Evolutionary conservation across 768 basidiomycete species (phyloP), one percentile per base, ranked within the genome.

Genomic region (Boletus sensibilis): DNA sequence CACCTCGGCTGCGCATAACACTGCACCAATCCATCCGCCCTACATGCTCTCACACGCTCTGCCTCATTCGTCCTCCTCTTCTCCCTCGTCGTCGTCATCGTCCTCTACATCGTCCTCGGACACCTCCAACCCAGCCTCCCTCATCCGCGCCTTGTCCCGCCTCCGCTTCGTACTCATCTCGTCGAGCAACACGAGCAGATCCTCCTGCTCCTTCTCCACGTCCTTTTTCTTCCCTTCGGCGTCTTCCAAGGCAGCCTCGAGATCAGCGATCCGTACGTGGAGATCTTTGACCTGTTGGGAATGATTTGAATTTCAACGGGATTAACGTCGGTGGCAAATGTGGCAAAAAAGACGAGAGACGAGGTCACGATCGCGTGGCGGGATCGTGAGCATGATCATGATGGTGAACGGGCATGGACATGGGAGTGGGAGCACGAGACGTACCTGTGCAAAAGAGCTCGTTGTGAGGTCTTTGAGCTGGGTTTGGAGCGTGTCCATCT

Each of bases 151-250:
- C 76, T 98, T 98, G 68, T 98, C 97, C 62, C 77, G 78, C 75
- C 82, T 83, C 50, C 95, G 79, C 74, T 99, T 99, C 60, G 76
- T 82, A 43, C 85, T 90, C 58, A 97, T 77, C 74, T 98, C 97
- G 65, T 98, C 97, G 4, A 99, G 76, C 33, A 98, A 74, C 12
- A 99, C 95, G 21, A 99, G 77, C 46, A 98, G 71, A 72, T 99
- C 96, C 68, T 98, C 96, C 64, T 98, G 95, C 70, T 99, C 96
- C 73, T 94, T 95, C 72, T 97, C 94, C 23, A 86, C 83, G 10
- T 97, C 94, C 61, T 82, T 87, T 47, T 83, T 81, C 68, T 87
- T 89, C 53, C 78, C 79, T 61, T 88, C 82, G 10, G 85, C 77
- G 1, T 72, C 74, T 41, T 73, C 70, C 9, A 92, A 69, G 52